Base-by-base conservation (phyloP, 2,329 filamentous ascomycete species). In the Sclerotinia trifoliorum region DNA sequence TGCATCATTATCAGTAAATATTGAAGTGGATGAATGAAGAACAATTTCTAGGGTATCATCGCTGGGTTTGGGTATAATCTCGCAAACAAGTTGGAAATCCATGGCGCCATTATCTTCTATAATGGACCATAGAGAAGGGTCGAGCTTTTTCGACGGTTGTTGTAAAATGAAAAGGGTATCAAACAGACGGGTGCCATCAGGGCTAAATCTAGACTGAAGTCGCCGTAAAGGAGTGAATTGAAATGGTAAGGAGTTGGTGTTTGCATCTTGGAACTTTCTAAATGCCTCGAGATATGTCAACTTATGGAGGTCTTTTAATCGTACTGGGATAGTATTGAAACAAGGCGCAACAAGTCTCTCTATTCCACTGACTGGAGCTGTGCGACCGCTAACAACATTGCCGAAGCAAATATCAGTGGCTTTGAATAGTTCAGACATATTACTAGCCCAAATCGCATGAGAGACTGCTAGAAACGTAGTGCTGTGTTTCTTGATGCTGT, bases 251-350 rank as follows among this genome's bases (percentile, higher is more conserved):
- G 88, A 79, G 0, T 88, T 82, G 0, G 85, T 80, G 74, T 91
- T 93, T 35, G 86, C 66, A 4, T 57, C 54, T 65, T 78, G 76
- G 2, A 78, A 58, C 19, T 71, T 72, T 52, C 76, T 70, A 56
- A 77, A 78, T 19, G 75, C 73, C 68, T 78, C 77, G 1, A 78
- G 67, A 51, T 77, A 77, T 17, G 74, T 73, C 39, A 75, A 76
- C 0, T 79, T 78, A 64, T 93, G 89, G 2, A 92, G 82, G 2
- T 80, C 77, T 68, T 84, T 85, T 35, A 90, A 79, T 35, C 92
- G 85, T 1, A 93, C 76, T 0, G 94, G 93, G 17, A 97, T 79
- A 0, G 94, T 96, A 76, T 97, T 97, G 82, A 97, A 97, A 77
- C 93, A 96, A 0, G 94, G 94, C 0, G 92, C 93, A n/a, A 96